Conservation (phyloP, 352 stramenopile species). For the Globisporangium cystogenes region DNA sequence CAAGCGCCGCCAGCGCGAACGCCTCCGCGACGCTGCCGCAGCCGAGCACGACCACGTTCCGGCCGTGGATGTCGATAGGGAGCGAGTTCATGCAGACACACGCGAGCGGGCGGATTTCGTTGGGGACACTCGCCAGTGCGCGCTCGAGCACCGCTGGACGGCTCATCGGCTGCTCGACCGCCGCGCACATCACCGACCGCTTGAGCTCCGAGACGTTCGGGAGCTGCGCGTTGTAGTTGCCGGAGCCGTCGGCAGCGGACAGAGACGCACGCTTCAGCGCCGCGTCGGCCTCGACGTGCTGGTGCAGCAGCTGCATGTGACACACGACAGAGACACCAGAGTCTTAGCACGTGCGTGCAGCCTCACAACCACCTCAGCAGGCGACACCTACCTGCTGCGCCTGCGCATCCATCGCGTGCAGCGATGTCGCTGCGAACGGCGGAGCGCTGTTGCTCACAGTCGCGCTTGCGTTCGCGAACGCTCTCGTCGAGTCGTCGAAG, state of each 20-base stretch:
- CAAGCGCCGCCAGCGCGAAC: constrained; percentile 30
- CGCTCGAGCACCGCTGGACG: background rate
- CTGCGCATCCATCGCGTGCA: background rate
- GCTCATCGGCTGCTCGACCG: background rate
- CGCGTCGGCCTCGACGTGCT: background rate
- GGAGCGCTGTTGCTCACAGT: background rate
- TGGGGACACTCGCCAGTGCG: constrained; percentile 12
- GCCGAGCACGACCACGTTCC: constrained; percentile 36
- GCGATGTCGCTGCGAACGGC: background rate
- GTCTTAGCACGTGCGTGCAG: background rate
- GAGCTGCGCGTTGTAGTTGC: background rate
- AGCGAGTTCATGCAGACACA: constrained; percentile 19
- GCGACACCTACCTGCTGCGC: background rate
- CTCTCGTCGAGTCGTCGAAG: constrained; percentile 1
- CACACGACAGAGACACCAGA: background rate
- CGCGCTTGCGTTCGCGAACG: background rate
- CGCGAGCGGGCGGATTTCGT: constrained; percentile 16
- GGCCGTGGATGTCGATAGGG: constrained; percentile 22
- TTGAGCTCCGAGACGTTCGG: background rate
- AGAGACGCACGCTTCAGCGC: background rate
- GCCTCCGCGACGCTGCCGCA: constrained; percentile 37
- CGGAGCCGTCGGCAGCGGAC: background rate
- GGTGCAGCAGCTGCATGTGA: background rate
- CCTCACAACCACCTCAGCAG: background rate
- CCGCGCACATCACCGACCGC: background rate